phyloP scores from a whole-genome alignment of 257 asterid species.

The Salvia rosmarinus region DNA sequence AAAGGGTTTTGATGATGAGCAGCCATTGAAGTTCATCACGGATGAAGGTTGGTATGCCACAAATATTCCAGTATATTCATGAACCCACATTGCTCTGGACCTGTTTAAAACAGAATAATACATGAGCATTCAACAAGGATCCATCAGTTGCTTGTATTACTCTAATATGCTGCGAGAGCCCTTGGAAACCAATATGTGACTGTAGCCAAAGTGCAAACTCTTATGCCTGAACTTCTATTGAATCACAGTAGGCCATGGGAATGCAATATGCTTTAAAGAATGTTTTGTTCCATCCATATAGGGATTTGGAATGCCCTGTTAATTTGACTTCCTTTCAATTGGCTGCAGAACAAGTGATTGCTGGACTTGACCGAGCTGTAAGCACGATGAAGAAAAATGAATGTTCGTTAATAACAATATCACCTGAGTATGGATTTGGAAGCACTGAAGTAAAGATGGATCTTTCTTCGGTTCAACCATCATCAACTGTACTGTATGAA shows the following conservation, averaged over 20 bases:
- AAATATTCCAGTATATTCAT: conserved; percentile 19
- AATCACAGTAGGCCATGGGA: neutral
- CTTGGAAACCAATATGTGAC: neutral
- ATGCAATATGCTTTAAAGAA: conserved; percentile 3
- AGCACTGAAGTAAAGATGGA: conserved; percentile 51
- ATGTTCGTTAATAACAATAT: conserved; percentile 53
- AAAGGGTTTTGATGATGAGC: conserved; percentile 57
- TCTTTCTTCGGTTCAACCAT: conserved; percentile 57
- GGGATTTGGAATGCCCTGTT: neutral
- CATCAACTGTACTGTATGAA: conserved; percentile 63
- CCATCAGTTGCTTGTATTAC: conserved; percentile 11
- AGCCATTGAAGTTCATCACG: conserved; percentile 58
- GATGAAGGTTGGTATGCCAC: conserved; percentile 60
- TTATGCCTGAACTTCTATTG: neutral
- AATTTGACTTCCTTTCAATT: conserved; percentile 18
- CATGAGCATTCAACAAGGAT: neutral
- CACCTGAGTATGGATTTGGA: conserved; percentile 69
- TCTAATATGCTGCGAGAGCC: neutral
- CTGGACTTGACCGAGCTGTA: conserved; percentile 66
- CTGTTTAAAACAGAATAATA: neutral
- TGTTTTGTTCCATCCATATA: neutral
- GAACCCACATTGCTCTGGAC: conserved; percentile 1
- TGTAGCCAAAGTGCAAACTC: neutral
- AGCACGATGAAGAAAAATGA: conserved; percentile 73
- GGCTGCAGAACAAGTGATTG: conserved; percentile 61